These are phyloP conservation scores for Hanseniaspora mollemarum DNA, from an alignment of 805 yeast genomes.

Conservation along the genomic window DNA sequence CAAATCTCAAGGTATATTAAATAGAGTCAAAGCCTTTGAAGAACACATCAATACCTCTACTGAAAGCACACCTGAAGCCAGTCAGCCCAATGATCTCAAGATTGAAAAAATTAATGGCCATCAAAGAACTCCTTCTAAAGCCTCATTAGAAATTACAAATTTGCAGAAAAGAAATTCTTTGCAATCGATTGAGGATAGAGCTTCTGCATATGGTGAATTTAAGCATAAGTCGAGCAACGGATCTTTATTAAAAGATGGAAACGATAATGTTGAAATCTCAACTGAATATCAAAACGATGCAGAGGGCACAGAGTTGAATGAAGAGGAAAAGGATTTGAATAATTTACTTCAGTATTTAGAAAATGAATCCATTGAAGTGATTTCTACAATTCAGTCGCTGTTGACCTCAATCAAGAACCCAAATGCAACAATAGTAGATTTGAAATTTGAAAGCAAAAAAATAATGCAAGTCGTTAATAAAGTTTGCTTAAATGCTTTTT, in stretches of 20 bases:
- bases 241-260: background rate
- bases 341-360: constrained; percentile 77
- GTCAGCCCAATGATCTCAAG: background rate
- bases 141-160: constrained; percentile 2
- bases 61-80: background rate
- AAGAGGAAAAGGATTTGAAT: constrained; percentile 79
- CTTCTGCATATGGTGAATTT: constrained; percentile 8
- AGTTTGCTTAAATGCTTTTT: constrained; percentile 82
- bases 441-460: constrained; percentile 62
- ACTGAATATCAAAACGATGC: background rate
- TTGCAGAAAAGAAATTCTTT: constrained; percentile 12
- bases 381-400: constrained; percentile 75
- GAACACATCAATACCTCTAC: background rate
- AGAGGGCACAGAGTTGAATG: constrained; percentile 35
- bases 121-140: background rate
- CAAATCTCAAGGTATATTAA: constrained; percentile 12
- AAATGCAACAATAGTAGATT: constrained; percentile 60
- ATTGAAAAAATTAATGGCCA: background rate
- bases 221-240: background rate
- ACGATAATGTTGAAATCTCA: background rate
- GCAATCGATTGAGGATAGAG: constrained; percentile 7
- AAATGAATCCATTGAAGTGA: constrained; percentile 86
- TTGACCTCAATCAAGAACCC: constrained; percentile 67
- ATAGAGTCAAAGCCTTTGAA: constrained; percentile 13
- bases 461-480: constrained; percentile 67